phyloP scores from a whole-genome alignment of 768 basidiomycete species.

The Mycena galericulata region DNA sequence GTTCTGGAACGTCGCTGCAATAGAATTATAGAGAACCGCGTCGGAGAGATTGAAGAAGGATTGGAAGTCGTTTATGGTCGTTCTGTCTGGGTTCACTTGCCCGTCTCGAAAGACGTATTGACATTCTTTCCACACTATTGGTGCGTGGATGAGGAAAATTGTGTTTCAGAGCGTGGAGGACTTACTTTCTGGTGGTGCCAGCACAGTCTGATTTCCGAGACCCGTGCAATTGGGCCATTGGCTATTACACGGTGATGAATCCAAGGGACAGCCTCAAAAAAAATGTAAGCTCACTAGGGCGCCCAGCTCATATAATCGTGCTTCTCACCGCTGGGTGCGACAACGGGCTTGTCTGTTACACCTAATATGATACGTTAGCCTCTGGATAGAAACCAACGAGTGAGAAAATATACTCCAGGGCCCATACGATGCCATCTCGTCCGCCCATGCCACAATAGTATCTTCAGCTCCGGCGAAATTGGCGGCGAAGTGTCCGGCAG shows the following conservation, averaged over 20 bases:
- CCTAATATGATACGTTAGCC: conserved; percentile 45
- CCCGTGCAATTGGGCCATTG: conserved; percentile 78
- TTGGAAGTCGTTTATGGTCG: conserved; percentile 65
- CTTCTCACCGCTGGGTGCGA: conserved; percentile 63
- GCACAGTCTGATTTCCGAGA: conserved; percentile 66
- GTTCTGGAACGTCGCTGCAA: conserved; percentile 47
- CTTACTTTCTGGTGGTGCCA: conserved; percentile 64
- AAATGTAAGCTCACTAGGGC: conserved; percentile 77
- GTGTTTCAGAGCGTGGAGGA: not conserved
- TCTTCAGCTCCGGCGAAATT: conserved; percentile 58
- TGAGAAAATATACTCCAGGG: conserved; percentile 61
- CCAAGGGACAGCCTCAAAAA: not conserved
- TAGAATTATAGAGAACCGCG: conserved; percentile 37
- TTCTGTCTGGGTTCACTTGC: conserved; percentile 72
- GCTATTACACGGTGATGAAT: conserved; percentile 45
- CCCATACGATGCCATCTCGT: conserved; percentile 53
- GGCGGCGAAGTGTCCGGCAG: conserved; percentile 54
- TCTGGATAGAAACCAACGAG: no score
- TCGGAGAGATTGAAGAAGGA: conserved; percentile 68
- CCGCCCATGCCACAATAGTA: conserved; percentile 63
- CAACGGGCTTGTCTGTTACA: conserved; percentile 61
- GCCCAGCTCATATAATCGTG: conserved; percentile 81
- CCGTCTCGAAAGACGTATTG: conserved; percentile 71
- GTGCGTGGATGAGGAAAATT: not conserved
- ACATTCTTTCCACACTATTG: conserved; percentile 71